A percentile compares a stretch with the other conserved stretches of the same genome.
Evolutionary conservation across 1,284 basidiomycete species (phyloP).

Genomic region (Trametes hirsuta): DNA sequence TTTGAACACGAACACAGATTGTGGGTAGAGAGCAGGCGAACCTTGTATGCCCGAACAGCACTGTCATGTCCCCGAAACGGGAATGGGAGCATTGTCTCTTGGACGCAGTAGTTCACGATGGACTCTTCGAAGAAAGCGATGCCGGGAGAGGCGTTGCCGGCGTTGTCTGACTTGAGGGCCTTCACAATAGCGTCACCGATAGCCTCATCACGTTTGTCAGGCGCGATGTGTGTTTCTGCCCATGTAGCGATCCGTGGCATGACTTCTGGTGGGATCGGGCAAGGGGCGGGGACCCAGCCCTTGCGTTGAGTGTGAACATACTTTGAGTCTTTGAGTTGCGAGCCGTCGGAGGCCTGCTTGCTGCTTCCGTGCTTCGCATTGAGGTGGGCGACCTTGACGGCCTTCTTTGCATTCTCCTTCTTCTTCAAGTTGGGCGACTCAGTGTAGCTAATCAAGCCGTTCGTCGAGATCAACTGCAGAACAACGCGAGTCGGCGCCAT

Average conservation of each 20-base stretch:
- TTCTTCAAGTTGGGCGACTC: background rate
- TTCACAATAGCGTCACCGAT: background rate
- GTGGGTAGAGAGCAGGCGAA: no score
- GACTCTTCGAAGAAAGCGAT: no score
- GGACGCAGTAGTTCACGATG: no score
- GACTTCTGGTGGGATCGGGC: no score
- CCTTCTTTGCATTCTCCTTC: background rate
- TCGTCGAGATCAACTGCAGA: background rate
- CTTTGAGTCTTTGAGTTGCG: background rate
- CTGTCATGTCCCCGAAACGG: no score
- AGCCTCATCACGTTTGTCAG: background rate
- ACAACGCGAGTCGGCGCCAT: constrained; percentile 2
- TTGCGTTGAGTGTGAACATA: no score
- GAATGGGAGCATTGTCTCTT: no score
- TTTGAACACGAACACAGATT: no score
- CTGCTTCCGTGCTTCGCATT: background rate
- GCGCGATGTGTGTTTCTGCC: background rate
- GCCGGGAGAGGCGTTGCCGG: background rate
- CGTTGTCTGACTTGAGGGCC: background rate
- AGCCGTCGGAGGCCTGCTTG: background rate
- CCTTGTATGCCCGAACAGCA: no score
- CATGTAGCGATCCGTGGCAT: background rate
- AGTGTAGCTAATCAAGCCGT: background rate
- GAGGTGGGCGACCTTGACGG: background rate
- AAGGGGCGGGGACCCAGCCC: no score